These are phyloP conservation scores for Aspergillus kassunensis DNA, from an alignment of 495 filamentous ascomycete genomes.

Conservation along the genomic window DNA sequence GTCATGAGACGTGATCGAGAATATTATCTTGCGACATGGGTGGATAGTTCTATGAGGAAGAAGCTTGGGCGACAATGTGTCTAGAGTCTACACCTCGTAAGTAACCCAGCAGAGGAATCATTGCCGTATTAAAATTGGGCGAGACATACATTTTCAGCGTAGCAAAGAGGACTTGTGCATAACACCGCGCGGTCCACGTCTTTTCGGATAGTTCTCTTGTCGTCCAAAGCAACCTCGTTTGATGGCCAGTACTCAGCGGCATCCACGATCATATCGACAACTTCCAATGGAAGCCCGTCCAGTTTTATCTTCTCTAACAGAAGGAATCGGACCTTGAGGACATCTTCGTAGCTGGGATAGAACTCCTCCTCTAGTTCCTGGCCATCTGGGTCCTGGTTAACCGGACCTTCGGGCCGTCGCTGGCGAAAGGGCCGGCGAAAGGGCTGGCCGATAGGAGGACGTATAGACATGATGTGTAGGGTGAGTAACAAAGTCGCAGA, in stretches of 20 bases:
- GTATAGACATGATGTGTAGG: constrained; percentile 9
- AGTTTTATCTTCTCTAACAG: constrained; percentile 36
- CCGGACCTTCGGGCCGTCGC: neutral
- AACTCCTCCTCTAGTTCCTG: constrained; percentile 5
- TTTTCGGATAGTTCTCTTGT: constrained; percentile 22
- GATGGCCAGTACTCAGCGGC: constrained; percentile 68
- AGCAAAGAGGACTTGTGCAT: constrained; percentile 40
- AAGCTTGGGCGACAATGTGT: constrained; percentile 15
- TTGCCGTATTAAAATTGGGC: neutral
- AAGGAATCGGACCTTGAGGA: constrained; percentile 32
- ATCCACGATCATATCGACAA: constrained; percentile 66
- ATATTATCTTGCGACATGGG: constrained; percentile 56
- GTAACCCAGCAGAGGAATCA: neutral
- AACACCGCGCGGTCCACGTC: constrained; percentile 40
- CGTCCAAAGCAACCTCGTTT: constrained; percentile 28
- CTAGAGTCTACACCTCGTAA: constrained; percentile 12
- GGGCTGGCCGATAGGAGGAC: constrained; percentile 25
- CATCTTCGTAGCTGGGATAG: constrained; percentile 31
- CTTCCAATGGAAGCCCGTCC: constrained; percentile 52
- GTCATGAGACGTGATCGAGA: constrained; percentile 60
- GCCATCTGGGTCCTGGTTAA: neutral
- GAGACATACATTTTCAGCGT: constrained; percentile 25
- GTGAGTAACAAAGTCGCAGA: no score
- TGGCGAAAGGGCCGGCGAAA: neutral
- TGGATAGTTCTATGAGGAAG: constrained; percentile 37